Base-by-base conservation (phyloP, 805 yeast genomes). In the Clavispora vitiphila region DNA sequence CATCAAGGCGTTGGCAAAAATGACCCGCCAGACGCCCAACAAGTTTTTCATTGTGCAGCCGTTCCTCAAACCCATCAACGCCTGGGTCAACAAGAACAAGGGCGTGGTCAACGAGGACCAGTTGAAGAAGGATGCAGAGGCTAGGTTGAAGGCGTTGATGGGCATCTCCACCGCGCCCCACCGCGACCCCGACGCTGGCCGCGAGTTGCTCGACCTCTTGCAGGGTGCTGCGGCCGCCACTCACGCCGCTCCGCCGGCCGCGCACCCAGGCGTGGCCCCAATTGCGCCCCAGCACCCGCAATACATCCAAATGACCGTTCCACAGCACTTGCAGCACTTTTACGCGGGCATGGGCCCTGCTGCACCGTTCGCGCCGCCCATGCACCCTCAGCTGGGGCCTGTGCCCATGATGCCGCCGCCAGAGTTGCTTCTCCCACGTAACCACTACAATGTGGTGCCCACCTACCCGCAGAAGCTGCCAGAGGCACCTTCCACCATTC, bases 201-300 rank as follows among this genome's bases (percentile, higher is more conserved):
- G 91, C 69, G 91, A 83, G 40, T 60, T 85, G 43, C 71, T 85
- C 53, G 77, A 82, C 47, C 72, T 83, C 58, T 67, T 85, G 45
- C 73, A 69, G 46, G 67, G 68, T 11, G 66, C 65, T 6, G 32
- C 38, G 12, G 43, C 20, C 3, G 38, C 29, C 39, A n/a, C n/a
- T n/a, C n/a, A n/a, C n/a, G n/a, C n/a, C n/a, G 39, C n/a, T 51
- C 51, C 8, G 14, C 15, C 37, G 20, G 41, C 27, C 25, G 39
- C n/a, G 52, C 51, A 4, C 11, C 15, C 37, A 18, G 42, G 25
- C 25, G 26, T 19, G 19, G 21, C 25, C n/a, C n/a, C n/a, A n/a
- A n/a, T n/a, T n/a, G n/a, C n/a, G n/a, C 35, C 35, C 10, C 43
- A 15, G 11, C 48, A 32, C 14, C 46, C 39, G 30, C 48, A 53